These are phyloP conservation scores for Agapanthus africanus DNA, from an alignment of 106 monocot genomes.

Conservation along the genomic window DNA sequence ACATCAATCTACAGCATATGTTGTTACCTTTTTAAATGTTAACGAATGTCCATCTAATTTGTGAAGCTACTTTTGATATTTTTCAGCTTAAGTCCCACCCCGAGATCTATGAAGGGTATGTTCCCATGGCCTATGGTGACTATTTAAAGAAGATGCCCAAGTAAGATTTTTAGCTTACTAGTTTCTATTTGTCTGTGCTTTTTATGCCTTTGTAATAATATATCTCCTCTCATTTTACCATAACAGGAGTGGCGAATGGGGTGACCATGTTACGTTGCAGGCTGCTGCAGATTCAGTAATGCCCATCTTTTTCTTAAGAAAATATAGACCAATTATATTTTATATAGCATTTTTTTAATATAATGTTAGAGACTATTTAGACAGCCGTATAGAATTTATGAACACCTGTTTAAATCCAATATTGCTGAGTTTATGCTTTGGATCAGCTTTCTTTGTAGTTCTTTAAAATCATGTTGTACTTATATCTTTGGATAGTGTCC, in stretches of 20 bases:
- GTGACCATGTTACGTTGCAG: constrained; percentile 93
- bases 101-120: constrained; percentile 88
- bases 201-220: background rate
- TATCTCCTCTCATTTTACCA: background rate
- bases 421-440: background rate
- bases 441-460: too few species aligned
- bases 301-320: background rate
- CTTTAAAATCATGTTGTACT: too few species aligned
- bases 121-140: constrained; percentile 87
- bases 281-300: constrained; percentile 79
- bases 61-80: too few species aligned
- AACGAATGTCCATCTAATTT: too few species aligned
- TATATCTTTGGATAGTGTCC: too few species aligned
- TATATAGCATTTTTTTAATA: background rate
- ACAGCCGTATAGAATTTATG: background rate
- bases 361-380: constrained; percentile 1
- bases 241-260: constrained; percentile 84
- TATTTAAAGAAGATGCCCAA: constrained; percentile 72
- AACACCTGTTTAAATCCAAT: background rate
- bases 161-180: constrained; percentile 18
- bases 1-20: too few species aligned
- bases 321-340: background rate
- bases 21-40: too few species aligned
- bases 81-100: constrained; percentile 72
- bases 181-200: background rate